These are phyloP conservation scores for Rhodotorula sp. DNA, from an alignment of 1,284 basidiomycete genomes.

Conservation along the genomic window DNA sequence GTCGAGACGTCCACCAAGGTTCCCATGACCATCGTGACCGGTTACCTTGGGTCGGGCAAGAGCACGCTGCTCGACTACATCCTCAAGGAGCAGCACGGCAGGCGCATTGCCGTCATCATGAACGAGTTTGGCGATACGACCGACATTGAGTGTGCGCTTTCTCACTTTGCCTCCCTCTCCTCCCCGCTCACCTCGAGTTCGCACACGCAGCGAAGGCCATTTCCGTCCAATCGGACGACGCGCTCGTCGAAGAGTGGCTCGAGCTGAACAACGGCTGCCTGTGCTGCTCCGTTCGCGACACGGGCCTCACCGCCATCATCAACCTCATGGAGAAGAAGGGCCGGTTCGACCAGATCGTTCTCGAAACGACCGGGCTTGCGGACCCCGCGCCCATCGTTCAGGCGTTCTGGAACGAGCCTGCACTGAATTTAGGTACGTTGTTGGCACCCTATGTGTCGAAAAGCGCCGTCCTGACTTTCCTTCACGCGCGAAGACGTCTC, in stretches of 20 bases:
- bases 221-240: slow-evolving; percentile 56
- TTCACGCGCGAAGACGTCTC: slow-evolving; percentile 63
- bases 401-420: slow-evolving; percentile 43
- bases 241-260: slow-evolving; percentile 71
- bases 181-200: background rate
- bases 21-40: slow-evolving; percentile 50
- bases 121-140: slow-evolving; percentile 80
- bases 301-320: slow-evolving; percentile 85
- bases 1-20: slow-evolving; percentile 23
- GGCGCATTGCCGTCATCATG: slow-evolving; percentile 94
- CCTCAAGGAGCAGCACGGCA: slow-evolving; percentile 84
- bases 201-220: slow-evolving; percentile 55
- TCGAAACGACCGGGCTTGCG: slow-evolving; percentile 90
- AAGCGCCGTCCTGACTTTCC: background rate
- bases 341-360: slow-evolving; percentile 84
- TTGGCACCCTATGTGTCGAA: background rate
- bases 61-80: slow-evolving; percentile 82
- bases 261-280: slow-evolving; percentile 90
- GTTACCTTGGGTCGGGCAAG: slow-evolving; percentile 85
- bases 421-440: slow-evolving; percentile 28
- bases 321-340: slow-evolving; percentile 61
- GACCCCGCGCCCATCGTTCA: slow-evolving; percentile 68
- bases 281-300: slow-evolving; percentile 91
- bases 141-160: slow-evolving; percentile 53
- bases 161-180: background rate